Conservation (phyloP, 1,284 basidiomycete species). For the Moesziomyces sp. region DNA sequence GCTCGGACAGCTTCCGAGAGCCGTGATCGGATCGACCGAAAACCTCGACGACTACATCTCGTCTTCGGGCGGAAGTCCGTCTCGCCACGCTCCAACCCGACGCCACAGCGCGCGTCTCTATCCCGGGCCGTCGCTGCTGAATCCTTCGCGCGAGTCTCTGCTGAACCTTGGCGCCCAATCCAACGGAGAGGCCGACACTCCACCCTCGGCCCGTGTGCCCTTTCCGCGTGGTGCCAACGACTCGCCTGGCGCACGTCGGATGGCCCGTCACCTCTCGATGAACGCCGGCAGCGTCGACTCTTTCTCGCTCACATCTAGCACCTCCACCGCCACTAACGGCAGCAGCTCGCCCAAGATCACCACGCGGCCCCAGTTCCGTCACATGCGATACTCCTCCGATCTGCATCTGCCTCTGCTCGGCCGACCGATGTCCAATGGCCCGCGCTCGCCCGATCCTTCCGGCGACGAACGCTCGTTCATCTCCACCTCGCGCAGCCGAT, state of each 20-base stretch:
- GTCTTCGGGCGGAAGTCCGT: constrained; percentile 31
- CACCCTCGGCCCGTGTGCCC: constrained; percentile 41
- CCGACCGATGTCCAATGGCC: constrained; percentile 16
- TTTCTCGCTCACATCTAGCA: constrained; percentile 22
- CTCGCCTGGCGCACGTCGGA: constrained; percentile 45
- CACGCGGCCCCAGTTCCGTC: constrained; percentile 43
- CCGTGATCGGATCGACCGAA: constrained; percentile 44
- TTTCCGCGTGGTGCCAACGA: constrained; percentile 52
- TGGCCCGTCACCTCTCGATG: constrained; percentile 52
- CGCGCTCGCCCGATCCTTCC: constrained; percentile 34
- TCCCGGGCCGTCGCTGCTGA: constrained; percentile 52
- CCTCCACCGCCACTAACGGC: constrained; percentile 21
- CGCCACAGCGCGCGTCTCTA: constrained; percentile 56
- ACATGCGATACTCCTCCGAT: constrained; percentile 61
- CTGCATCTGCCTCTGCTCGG: constrained; percentile 41
- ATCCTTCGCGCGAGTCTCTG: constrained; percentile 51
- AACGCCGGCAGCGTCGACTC: constrained; percentile 33
- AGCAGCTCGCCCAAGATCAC: constrained; percentile 35
- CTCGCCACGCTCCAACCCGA: constrained; percentile 44
- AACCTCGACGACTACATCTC: constrained; percentile 48
- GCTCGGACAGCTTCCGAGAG: constrained; percentile 43
- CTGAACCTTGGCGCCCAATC: constrained; percentile 21
- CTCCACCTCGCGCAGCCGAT: constrained; percentile 42
- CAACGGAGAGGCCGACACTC: constrained; percentile 16
- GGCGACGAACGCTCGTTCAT: constrained; percentile 37